Evolutionary conservation across 2,329 filamentous ascomycete genomes (phyloP).

Genomic region (Aureobasidium mangrovei): DNA sequence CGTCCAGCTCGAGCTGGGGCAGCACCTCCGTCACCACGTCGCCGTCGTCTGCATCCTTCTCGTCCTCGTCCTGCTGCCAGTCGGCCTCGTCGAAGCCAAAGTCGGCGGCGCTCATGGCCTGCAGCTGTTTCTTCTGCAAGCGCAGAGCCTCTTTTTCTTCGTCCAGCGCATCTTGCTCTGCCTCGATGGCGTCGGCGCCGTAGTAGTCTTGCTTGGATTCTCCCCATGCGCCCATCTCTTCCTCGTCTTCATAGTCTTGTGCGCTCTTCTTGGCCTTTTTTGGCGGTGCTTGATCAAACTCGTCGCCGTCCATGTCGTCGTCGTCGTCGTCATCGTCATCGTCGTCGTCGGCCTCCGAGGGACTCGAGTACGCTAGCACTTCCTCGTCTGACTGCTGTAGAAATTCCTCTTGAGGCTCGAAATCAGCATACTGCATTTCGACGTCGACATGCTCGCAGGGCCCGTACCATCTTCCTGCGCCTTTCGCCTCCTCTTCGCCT

Average conservation of each 20-base stretch:
- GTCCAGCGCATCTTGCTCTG: slow-evolving; percentile 67
- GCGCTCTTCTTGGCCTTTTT: slow-evolving; percentile 18
- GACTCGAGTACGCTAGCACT: slow-evolving; percentile 43
- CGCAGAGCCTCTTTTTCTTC: slow-evolving; percentile 86
- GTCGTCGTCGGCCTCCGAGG: slow-evolving; percentile 37
- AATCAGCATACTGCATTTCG: slow-evolving; percentile 18
- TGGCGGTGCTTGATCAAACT: slow-evolving; percentile 25
- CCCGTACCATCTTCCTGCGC: slow-evolving; percentile 42
- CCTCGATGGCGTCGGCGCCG: slow-evolving; percentile 68
- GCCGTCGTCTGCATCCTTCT: slow-evolving; percentile 32
- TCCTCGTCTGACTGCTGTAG: slow-evolving; percentile 56
- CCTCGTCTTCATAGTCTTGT: slow-evolving; percentile 43
- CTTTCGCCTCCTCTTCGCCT: slow-evolving; percentile 67
- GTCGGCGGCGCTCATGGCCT: slow-evolving; percentile 82
- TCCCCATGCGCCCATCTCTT: slow-evolving; percentile 69
- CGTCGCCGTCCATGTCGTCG: slow-evolving; percentile 43
- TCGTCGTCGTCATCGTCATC: slow-evolving; percentile 47
- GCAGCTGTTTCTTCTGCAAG: slow-evolving; percentile 81
- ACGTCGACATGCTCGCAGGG: background rate
- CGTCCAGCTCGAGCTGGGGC: slow-evolving; percentile 70
- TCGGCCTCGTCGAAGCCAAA: slow-evolving; percentile 88
- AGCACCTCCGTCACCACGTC: slow-evolving; percentile 74
- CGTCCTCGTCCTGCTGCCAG: slow-evolving; percentile 55
- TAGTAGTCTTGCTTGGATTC: slow-evolving; percentile 86
- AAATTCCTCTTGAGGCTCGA: slow-evolving; percentile 40